Evolutionary conservation across 257 asterid species (phyloP).

Genomic region (Lycium barbarum): DNA sequence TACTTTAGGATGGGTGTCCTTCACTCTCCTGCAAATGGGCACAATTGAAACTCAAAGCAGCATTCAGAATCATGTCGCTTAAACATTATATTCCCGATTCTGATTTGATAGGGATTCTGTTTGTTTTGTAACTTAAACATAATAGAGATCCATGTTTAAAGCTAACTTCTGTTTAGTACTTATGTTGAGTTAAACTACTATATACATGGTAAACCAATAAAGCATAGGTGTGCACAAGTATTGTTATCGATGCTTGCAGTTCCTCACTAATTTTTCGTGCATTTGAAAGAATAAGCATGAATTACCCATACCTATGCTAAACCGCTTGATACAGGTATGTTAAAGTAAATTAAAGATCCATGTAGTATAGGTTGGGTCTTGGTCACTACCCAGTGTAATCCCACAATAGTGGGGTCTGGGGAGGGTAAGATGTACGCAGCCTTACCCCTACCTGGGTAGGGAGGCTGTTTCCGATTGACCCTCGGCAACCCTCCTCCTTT

Average conservation of each 20-base stretch:
- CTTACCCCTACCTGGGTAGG: too few species aligned
- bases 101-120: not conserved
- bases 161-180: not conserved
- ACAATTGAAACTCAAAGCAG: constrained; percentile 4
- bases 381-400: too few species aligned
- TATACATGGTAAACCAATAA: not conserved
- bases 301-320: constrained; percentile 5
- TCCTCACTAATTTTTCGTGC: not conserved
- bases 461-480: too few species aligned
- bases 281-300: not conserved
- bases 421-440: too few species aligned
- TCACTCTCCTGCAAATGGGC: not conserved
- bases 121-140: not conserved
- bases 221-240: not conserved
- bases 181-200: not conserved
- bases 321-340: not conserved
- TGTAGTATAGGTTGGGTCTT: too few species aligned
- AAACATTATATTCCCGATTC: not conserved
- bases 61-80: constrained; percentile 5
- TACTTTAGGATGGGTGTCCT: not conserved
- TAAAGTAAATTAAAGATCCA: not conserved
- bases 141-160: not conserved
- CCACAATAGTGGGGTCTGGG: too few species aligned
- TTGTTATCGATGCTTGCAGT: not conserved
- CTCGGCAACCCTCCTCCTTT: too few species aligned